Conservation (phyloP, 2,329 filamentous ascomycete genomes). For the Trichoderma atroviride region DNA sequence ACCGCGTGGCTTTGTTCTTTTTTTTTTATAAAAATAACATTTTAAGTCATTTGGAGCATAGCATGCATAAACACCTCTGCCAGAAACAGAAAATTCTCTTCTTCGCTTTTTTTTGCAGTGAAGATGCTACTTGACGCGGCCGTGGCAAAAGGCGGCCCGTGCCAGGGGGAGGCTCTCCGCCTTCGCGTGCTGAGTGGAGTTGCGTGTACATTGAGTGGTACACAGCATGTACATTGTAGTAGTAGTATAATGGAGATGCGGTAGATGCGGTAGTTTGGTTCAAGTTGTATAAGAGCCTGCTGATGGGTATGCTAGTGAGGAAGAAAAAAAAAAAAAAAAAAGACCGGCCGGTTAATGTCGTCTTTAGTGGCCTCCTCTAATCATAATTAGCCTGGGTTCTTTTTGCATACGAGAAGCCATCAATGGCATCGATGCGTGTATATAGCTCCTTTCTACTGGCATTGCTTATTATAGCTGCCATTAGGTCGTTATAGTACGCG, state of each 20-base stretch:
- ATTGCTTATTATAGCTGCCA: too few species aligned
- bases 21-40: too few species aligned
- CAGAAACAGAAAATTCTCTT: not conserved
- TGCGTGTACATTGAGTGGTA: not conserved
- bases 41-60: not conserved
- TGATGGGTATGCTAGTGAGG: not conserved
- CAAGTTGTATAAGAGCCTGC: not conserved
- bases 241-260: not conserved
- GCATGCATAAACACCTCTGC: not conserved
- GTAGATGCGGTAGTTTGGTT: not conserved
- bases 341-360: not conserved
- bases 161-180: constrained; percentile 22
- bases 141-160: constrained; percentile 22
- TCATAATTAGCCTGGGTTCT: not conserved
- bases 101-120: not conserved
- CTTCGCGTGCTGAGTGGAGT: constrained; percentile 21
- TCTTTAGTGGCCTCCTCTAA: not conserved
- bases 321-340: not conserved
- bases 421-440: not conserved
- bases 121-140: not conserved
- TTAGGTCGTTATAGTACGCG: not conserved
- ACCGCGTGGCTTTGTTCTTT: not conserved
- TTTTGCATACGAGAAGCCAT: not conserved
- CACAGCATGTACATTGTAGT: not conserved
- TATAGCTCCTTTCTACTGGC: not conserved